phyloP scores from a whole-genome alignment of 345 rosid genomes.

The Hypericum perforatum region DNA sequence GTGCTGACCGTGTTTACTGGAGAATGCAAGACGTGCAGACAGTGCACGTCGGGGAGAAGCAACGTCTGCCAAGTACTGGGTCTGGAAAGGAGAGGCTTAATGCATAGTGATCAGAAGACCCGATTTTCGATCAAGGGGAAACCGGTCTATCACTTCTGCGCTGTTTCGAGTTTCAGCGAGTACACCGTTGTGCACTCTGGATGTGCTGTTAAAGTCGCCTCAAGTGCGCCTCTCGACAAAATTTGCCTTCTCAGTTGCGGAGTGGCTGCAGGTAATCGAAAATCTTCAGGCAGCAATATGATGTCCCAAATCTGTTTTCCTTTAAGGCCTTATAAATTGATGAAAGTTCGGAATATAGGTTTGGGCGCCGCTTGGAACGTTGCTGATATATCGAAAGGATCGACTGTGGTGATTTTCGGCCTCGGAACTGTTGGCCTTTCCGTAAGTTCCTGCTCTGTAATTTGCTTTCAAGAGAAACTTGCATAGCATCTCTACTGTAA shows the following conservation, averaged over 20 bases:
- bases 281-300: background rate
- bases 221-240: slow-evolving; percentile 57
- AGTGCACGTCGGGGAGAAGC: slow-evolving; percentile 69
- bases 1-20: slow-evolving; percentile 79
- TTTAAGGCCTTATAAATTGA: background rate
- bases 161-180: slow-evolving; percentile 91
- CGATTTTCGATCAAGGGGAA: slow-evolving; percentile 72
- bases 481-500: background rate
- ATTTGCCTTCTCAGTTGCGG: slow-evolving; percentile 91
- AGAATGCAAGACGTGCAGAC: slow-evolving; percentile 64
- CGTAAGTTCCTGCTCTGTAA: slow-evolving; percentile 33
- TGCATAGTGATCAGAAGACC: slow-evolving; percentile 70
- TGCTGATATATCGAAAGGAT: slow-evolving; percentile 63
- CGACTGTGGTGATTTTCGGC: slow-evolving; percentile 75
- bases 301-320: background rate
- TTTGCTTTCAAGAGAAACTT: background rate
- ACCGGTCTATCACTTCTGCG: slow-evolving; percentile 78
- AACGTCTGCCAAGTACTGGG: slow-evolving; percentile 80
- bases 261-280: slow-evolving; percentile 76
- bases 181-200: slow-evolving; percentile 90
- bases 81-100: slow-evolving; percentile 73
- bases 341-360: slow-evolving; percentile 28
- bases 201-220: slow-evolving; percentile 75
- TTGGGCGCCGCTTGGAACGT: slow-evolving; percentile 99
- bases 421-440: slow-evolving; percentile 94